These are phyloP conservation scores for Monilinia vaccinii-corymbosi DNA, from an alignment of 2,329 filamentous ascomycete species.

Conservation along the genomic window DNA sequence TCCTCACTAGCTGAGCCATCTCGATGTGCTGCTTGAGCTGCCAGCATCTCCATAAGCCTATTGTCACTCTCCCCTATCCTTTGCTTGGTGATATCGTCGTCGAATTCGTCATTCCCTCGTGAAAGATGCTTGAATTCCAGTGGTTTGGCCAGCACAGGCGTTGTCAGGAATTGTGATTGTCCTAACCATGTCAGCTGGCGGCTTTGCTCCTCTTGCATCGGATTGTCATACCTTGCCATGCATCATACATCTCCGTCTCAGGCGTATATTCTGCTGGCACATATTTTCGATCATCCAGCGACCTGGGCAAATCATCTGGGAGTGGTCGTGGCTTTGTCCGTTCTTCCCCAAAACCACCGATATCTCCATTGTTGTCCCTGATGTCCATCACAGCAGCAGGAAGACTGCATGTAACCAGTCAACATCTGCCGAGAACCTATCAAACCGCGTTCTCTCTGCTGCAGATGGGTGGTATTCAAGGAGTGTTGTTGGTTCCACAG, in stretches of 20 bases:
- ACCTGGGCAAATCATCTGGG: conserved; percentile 80
- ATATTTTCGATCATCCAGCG: conserved; percentile 76
- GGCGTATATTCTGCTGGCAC: conserved; percentile 52
- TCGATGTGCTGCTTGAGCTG: conserved; percentile 80
- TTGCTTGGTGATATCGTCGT: conserved; percentile 46
- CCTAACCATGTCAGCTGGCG: conserved; percentile 42
- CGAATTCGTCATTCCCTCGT: conserved; percentile 68
- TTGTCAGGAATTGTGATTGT: conserved; percentile 90
- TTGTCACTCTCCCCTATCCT: conserved; percentile 69
- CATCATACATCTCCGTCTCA: conserved; percentile 97
- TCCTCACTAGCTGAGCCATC: conserved; percentile 64
- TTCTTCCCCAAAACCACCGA: conserved; percentile 23
- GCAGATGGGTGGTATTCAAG: background rate
- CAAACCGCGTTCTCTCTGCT: background rate
- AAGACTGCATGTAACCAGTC: conserved; percentile 23
- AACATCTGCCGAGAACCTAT: conserved; percentile 16
- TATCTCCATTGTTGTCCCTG: conserved; percentile 40
- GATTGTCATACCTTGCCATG: conserved; percentile 70
- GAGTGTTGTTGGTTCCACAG: background rate
- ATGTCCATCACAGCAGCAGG: conserved; percentile 46
- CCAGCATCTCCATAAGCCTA: conserved; percentile 90
- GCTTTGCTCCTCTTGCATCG: conserved; percentile 7
- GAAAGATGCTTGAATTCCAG: conserved; percentile 74
- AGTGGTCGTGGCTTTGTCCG: conserved; percentile 42
- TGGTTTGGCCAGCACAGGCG: conserved; percentile 74